Conservation (phyloP, 1,284 basidiomycete genomes). For the Ceratorhiza oryzae-sativae region DNA sequence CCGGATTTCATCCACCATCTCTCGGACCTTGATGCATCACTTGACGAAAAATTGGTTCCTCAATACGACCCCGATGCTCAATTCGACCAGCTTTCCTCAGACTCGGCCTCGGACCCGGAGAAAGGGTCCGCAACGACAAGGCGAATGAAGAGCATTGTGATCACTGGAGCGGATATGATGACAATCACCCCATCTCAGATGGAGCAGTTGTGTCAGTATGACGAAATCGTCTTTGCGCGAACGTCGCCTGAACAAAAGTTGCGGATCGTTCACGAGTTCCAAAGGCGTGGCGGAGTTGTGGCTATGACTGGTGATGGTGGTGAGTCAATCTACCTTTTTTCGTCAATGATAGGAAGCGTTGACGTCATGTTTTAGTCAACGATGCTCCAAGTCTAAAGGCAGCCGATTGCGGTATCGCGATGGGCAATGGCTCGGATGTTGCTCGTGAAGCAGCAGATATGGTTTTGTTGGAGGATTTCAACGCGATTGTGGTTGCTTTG, state of each 20-base stretch:
- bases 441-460: slow-evolving; percentile 77
- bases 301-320: slow-evolving; percentile 73
- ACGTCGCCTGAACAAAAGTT: slow-evolving; percentile 76
- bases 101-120: slow-evolving; percentile 22
- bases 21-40: slow-evolving; percentile 49
- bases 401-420: slow-evolving; percentile 68
- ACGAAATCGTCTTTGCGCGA: slow-evolving; percentile 74
- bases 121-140: background rate
- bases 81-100: background rate
- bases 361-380: slow-evolving; percentile 50
- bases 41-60: slow-evolving; percentile 42
- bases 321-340: slow-evolving; percentile 49
- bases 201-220: slow-evolving; percentile 54
- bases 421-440: slow-evolving; percentile 76
- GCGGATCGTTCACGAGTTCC: slow-evolving; percentile 73
- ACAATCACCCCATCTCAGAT: slow-evolving; percentile 62
- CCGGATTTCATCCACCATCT: slow-evolving; percentile 51
- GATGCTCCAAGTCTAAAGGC: slow-evolving; percentile 63
- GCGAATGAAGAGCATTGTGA: slow-evolving; percentile 49
- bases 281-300: slow-evolving; percentile 72
- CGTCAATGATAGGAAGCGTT: slow-evolving; percentile 57
- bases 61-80: slow-evolving; percentile 35
- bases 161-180: slow-evolving; percentile 70
- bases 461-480: slow-evolving; percentile 66
- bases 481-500: slow-evolving; percentile 53